phyloP scores from a whole-genome alignment of 768 basidiomycete genomes.

The Fomitopsis serialis region DNA sequence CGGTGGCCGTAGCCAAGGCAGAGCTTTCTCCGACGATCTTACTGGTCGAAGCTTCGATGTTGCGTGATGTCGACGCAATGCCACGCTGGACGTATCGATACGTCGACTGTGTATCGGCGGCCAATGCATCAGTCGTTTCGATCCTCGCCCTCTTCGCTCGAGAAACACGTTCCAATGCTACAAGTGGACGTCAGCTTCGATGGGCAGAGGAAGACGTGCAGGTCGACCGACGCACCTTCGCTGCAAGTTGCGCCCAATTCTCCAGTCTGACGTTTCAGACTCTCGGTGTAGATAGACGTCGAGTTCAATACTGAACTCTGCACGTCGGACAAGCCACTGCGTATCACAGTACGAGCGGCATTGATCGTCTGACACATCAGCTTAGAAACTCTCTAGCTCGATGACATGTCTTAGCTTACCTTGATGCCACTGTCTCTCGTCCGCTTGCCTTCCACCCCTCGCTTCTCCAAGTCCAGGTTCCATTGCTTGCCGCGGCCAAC shows the following conservation, averaged over 20 bases:
- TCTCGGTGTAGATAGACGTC: conserved; percentile 43
- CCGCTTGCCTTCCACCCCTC: conserved; percentile 45
- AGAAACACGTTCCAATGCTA: conserved; percentile 58
- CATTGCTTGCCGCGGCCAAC: conserved; percentile 38
- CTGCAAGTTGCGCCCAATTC: conserved; percentile 37
- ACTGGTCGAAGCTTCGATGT: conserved; percentile 37
- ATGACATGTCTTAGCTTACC: conserved; percentile 29
- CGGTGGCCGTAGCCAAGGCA: conserved; percentile 33
- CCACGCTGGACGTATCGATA: conserved; percentile 47
- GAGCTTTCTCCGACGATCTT: conserved; percentile 46
- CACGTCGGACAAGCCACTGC: conserved; percentile 38
- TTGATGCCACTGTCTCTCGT: conserved; percentile 54
- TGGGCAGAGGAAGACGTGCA: not conserved
- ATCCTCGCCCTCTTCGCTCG: conserved; percentile 64
- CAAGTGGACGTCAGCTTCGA: not conserved
- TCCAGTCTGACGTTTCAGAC: conserved; percentile 45
- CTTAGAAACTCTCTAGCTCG: conserved; percentile 8
- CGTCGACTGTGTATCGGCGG: conserved; percentile 44
- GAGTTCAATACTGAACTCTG: conserved; percentile 41
- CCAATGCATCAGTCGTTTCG: conserved; percentile 49
- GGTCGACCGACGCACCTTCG: conserved; percentile 32
- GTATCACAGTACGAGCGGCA: conserved; percentile 35
- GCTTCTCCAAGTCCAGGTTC: conserved; percentile 35
- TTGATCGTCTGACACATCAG: conserved; percentile 32
- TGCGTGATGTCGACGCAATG: conserved; percentile 44